phyloP scores from a whole-genome alignment of 192 early-diverging fungal genomes.

The Coemansia sp. region DNA sequence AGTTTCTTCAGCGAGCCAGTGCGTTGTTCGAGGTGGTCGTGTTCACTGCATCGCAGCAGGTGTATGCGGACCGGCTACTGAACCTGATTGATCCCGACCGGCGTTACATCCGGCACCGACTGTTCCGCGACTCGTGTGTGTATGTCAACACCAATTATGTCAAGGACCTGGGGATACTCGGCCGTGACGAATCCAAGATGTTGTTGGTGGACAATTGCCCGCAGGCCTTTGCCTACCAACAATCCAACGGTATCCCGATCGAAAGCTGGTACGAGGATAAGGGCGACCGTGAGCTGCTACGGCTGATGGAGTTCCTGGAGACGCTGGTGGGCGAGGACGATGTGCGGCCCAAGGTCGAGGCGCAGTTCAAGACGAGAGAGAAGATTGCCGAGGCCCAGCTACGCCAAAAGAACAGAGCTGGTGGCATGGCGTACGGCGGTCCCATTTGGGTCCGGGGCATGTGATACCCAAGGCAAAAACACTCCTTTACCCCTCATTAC shows the following conservation, averaged over 20 bases:
- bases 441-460: conserved; percentile 11
- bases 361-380: conserved; percentile 47
- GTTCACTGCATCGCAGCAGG: conserved; percentile 70
- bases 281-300: conserved; percentile 57
- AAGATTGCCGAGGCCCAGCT: conserved; percentile 39
- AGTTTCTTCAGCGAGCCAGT: conserved; percentile 56
- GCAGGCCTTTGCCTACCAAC: conserved; percentile 70
- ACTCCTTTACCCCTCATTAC: too few relatives aligned
- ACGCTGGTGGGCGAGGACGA: conserved; percentile 55
- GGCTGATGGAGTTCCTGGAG: conserved; percentile 57
- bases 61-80: conserved; percentile 61
- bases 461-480: too few relatives aligned
- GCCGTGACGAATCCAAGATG: conserved; percentile 57
- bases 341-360: conserved; percentile 61
- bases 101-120: conserved; percentile 57
- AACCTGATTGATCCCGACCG: conserved; percentile 59
- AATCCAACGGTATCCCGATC: conserved; percentile 67
- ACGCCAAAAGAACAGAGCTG: conserved; percentile 15
- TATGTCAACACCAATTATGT: conserved; percentile 62
- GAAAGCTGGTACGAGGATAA: conserved; percentile 69
- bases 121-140: conserved; percentile 65
- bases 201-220: conserved; percentile 68
- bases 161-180: conserved; percentile 66
- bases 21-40: conserved; percentile 63
- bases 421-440: conserved; percentile 4